Evolutionary conservation across 345 rosid species (phyloP), one percentile per base, ranked within the genome.

Genomic region (Alliaria petiolata): DNA sequence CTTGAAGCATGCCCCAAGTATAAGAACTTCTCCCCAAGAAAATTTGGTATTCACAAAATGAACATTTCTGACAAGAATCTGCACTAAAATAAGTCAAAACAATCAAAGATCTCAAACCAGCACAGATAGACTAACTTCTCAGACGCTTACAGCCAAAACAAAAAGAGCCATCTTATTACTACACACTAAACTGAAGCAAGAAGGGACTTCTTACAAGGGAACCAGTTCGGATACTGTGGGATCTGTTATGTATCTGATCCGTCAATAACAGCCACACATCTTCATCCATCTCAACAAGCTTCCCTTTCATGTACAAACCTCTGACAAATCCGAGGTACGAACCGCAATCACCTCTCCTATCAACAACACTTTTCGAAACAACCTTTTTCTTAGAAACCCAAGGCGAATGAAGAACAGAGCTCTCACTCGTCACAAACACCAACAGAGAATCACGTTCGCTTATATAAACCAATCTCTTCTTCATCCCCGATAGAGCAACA

Each of bases 201-300:
- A 19, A 7, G 8, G 58, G 30, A 50, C 30, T 14, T 80, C 99
- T 84, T 80, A 95, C 97, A 55, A 89, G 78, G 5, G 97, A 84
- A 6, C 95, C 96, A 58, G 75, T 76, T 59, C 99, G 82, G 34
- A 88, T 75, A 83, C 96, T 75, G 63, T 85, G 99, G 0, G 96
- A 87, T 45, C 74, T 78, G 20, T 42, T 64, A 38, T 72, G 80
- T 38, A 77, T 80, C 67, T 75, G 85, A 80, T 88, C 93, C 7
- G 89, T 86, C 66, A 86, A 79, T 39, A 95, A 62, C 75, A 95
- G 93, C 97, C 93, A 95, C 8, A 88, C 92, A 62, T 89, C 87
- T 36, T 84, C 79, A 53, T 95, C 96, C 79, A 95, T 75, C 84
- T 91, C 96, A 69, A 89, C 81, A 67, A 86, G 84, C 90, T 80